Evolutionary conservation across 2,329 filamentous ascomycete species (phyloP).

Genomic region (Fusarium sp.): DNA sequence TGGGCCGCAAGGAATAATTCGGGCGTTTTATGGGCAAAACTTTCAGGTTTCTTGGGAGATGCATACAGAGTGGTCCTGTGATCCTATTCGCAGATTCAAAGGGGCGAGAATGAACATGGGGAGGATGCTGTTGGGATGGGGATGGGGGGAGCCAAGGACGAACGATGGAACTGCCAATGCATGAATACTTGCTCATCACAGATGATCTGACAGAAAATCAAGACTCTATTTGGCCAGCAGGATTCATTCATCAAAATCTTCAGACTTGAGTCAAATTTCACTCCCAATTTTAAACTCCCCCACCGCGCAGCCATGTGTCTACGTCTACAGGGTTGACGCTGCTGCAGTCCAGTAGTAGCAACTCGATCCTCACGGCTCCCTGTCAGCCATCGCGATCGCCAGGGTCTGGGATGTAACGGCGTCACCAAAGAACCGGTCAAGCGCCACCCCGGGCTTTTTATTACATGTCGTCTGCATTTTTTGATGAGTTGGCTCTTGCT

Average conservation of each 20-base stretch:
- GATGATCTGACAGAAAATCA: conserved; percentile 2
- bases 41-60: conserved; percentile 4
- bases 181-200: not conserved
- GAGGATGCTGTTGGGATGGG: not conserved
- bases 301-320: not conserved
- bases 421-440: not conserved
- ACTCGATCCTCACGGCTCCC: conserved; percentile 37
- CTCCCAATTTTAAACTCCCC: conserved; percentile 2
- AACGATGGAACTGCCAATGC: not conserved
- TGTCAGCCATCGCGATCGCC: conserved; percentile 33
- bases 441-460: not conserved
- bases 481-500: not conserved
- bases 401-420: conserved; percentile 1
- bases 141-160: not conserved
- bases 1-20: conserved; percentile 20
- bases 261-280: not conserved
- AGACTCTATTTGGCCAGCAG: not conserved
- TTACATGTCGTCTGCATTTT: not conserved
- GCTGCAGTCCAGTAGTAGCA: not conserved
- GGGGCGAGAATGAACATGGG: not conserved
- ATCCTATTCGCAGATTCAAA: not conserved
- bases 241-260: not conserved
- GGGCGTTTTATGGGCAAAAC: conserved; percentile 13
- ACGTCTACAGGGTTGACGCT: not conserved
- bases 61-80: not conserved